A percentile compares a stretch with the other conserved stretches of the same genome.
phyloP scores from a whole-genome alignment of 78 protist genomes.

The Trichosphaerium sp. region DNA sequence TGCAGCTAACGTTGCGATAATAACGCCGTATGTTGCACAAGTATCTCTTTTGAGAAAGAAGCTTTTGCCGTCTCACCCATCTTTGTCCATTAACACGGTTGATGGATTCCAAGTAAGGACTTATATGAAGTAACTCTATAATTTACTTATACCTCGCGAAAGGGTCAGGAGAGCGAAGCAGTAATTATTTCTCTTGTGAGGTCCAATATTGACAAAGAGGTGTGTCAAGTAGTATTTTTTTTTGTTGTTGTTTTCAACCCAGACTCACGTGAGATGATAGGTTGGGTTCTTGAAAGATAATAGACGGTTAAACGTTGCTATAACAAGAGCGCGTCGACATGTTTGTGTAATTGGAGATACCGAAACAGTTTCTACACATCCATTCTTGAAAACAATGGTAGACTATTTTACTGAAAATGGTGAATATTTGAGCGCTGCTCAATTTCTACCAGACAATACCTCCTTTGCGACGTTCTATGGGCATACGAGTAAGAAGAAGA shows the following conservation, averaged over 20 bases:
- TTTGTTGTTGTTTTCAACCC: conserved; percentile 41
- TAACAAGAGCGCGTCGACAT: conserved; percentile 74
- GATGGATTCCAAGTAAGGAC: conserved; percentile 91
- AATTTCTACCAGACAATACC: not conserved
- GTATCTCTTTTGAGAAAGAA: not conserved
- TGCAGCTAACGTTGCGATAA: not conserved
- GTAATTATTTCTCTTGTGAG: conserved; percentile 59
- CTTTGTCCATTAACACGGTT: conserved; percentile 75
- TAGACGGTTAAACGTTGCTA: conserved; percentile 63
- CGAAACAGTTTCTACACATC: conserved; percentile 20
- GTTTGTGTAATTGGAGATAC: conserved; percentile 28
- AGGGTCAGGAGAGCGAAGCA: conserved; percentile 88
- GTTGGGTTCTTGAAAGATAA: conserved; percentile 60
- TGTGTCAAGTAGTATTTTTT: conserved; percentile 77
- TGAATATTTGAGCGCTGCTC: conserved; percentile 13
- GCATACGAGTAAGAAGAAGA: not conserved
- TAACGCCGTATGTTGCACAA: not conserved
- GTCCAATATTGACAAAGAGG: conserved; percentile 68
- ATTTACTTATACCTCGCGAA: too few relatives aligned
- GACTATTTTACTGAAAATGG: conserved; percentile 21
- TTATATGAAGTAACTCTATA: too few relatives aligned
- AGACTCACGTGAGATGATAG: not conserved
- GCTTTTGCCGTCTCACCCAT: not conserved
- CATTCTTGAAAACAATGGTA: conserved; percentile 35
- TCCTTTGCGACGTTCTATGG: conserved; percentile 16